Percentiles rank a stretch among this genome's conserved stretches.
Evolutionary conservation across 2,329 filamentous ascomycete species (phyloP).

Genomic region (Hypoxylon sp.): DNA sequence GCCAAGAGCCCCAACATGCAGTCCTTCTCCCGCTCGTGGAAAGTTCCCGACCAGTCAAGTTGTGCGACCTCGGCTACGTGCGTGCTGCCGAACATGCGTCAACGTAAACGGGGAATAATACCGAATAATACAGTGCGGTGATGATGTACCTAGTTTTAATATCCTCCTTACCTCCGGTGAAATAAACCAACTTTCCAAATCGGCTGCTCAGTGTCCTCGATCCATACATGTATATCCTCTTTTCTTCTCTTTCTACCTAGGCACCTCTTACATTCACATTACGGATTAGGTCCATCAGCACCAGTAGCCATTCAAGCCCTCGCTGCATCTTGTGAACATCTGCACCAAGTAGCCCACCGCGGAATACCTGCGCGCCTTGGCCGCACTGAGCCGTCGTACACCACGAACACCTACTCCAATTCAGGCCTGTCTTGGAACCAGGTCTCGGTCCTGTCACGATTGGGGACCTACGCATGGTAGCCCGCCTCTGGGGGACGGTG

Average conservation of each 20-base stretch:
- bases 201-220: background rate
- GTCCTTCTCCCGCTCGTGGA: constrained; percentile 14
- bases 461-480: constrained; percentile 6
- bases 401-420: background rate
- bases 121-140: constrained; percentile 4
- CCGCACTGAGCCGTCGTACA: background rate
- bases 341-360: constrained; percentile 4
- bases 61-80: constrained; percentile 25
- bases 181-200: background rate
- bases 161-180: background rate
- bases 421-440: background rate
- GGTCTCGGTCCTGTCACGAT: background rate
- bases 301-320: background rate
- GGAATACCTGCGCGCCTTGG: constrained; percentile 6
- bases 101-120: background rate
- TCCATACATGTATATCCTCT: background rate
- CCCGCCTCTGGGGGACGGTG: background rate
- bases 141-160: background rate
- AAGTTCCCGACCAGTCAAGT: constrained; percentile 18
- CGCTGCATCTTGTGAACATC: constrained; percentile 9
- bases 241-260: background rate
- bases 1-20: constrained; percentile 4
- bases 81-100: constrained; percentile 12
- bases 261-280: no score
- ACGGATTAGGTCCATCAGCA: background rate